Conservation (phyloP, 139 green algal genomes). For the Trebouxia sp. region DNA sequence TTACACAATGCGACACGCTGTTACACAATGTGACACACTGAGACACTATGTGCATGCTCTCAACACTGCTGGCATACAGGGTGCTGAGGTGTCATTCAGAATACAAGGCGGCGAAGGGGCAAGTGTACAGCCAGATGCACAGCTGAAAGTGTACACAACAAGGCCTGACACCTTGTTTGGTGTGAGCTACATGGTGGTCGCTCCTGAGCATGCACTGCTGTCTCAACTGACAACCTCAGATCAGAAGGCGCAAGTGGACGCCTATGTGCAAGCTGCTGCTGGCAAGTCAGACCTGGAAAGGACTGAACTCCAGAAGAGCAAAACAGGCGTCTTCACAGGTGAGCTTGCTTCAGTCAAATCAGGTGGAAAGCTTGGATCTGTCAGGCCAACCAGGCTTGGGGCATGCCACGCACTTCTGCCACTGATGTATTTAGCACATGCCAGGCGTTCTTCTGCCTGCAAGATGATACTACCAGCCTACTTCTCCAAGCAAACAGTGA, state of each 20-base stretch:
- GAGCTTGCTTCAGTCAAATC: background rate
- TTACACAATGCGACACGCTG: no score
- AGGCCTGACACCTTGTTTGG: conserved; percentile 97
- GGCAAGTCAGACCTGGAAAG: conserved; percentile 93
- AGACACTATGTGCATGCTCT: background rate
- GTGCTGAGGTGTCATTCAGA: conserved; percentile 12
- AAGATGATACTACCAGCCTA: no score
- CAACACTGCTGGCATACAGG: background rate
- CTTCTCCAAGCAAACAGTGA: no score
- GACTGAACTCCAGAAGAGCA: conserved; percentile 91
- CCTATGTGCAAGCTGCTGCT: conserved; percentile 78
- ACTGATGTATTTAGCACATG: no score
- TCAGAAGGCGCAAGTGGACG: conserved; percentile 55
- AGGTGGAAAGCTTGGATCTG: background rate
- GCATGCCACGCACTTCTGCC: no score
- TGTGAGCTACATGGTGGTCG: conserved; percentile 95
- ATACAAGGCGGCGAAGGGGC: conserved; percentile 25
- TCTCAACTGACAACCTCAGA: conserved; percentile 35
- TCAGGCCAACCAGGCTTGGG: no score
- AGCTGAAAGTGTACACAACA: conserved; percentile 86
- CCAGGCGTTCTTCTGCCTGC: no score
- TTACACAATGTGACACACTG: background rate
- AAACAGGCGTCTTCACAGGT: conserved; percentile 93
- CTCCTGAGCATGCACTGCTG: conserved; percentile 93
- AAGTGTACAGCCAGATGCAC: background rate